Conservation (phyloP, 2,329 filamentous ascomycete genomes). For the Trichoderma koningii region DNA sequence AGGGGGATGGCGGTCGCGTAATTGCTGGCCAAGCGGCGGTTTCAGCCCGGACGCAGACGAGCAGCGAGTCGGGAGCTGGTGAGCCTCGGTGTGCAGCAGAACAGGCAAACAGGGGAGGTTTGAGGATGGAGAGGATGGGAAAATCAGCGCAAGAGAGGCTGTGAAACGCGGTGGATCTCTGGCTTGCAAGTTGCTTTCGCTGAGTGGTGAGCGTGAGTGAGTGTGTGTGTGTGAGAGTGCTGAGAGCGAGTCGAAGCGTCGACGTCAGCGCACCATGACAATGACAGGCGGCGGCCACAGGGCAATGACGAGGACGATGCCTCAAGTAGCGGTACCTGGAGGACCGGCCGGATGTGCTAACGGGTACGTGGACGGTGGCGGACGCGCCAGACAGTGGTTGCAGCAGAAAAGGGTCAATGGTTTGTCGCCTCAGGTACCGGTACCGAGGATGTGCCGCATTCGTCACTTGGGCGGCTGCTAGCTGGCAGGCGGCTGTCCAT, state of each 20-base stretch:
- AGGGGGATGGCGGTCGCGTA: conserved; percentile 25
- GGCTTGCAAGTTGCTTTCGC: not conserved
- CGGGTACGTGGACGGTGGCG: not conserved
- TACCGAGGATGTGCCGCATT: conserved; percentile 34
- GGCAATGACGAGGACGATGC: conserved; percentile 25
- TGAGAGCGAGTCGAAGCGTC: conserved; percentile 38
- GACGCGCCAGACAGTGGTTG: conserved; percentile 14
- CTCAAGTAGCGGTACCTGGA: conserved; percentile 9
- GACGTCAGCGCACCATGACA: conserved; percentile 50
- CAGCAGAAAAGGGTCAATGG: not conserved
- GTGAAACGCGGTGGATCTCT: conserved; percentile 40
- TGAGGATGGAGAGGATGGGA: conserved; percentile 30
- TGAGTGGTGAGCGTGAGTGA: conserved; percentile 33
- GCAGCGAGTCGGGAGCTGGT: not conserved
- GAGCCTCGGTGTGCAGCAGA: conserved; percentile 34
- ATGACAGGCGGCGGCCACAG: not conserved
- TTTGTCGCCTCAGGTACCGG: conserved; percentile 26
- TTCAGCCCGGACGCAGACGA: conserved; percentile 23
- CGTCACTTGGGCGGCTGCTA: not conserved
- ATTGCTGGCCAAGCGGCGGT: conserved; percentile 20
- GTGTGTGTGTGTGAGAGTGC: too few species aligned
- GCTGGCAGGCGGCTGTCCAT: too few species aligned
- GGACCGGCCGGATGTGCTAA: not conserved
- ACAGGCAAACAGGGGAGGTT: conserved; percentile 5
- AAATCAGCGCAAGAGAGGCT: conserved; percentile 32